Base-by-base conservation (phyloP, 2,329 filamentous ascomycete genomes). In the Teratosphaeria nubilosa region DNA sequence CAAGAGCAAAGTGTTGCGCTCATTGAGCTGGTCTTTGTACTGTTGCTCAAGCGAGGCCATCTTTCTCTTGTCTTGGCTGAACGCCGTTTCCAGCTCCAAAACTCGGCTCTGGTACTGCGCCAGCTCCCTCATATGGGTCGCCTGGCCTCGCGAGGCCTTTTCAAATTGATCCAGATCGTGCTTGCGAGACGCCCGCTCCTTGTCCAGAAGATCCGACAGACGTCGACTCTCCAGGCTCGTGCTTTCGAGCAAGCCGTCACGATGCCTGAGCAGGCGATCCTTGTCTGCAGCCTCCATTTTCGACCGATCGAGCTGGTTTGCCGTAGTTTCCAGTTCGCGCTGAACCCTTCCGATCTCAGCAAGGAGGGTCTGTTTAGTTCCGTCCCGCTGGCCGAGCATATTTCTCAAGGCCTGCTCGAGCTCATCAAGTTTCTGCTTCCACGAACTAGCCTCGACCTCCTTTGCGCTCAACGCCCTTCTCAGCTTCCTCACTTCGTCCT, bases 111-210 rank as follows among this genome's bases (percentile, higher is more conserved):
- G 91, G 65, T 92, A 90, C 58, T 90, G 88, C 11, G 86, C 86
- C 58, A 95, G 87, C 1, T 89, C 94, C 32, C 90, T 85, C n/a
- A 86, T 86, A 11, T 94, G 88, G 63, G 94, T 90, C 60, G 91
- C 87, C 59, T 95, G 88, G 1, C 88, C 91, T 69, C 90, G 91
- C 66, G 95, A 87, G 66, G 90, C 87, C 41, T 88, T 89, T 67
- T 99, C 94, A 66, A 90, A 95, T 59, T 91, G 86, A 61, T 89
- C 83, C 70, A 91, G 91, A 59, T 95, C 94, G 67, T 90, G 88
- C 62, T 90, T 87, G 66, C 95, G 90, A 24, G 83, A 84, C 63
- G 89, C 83, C 14, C 91, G 85, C 74, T 99, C 94, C 67, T 95
- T 95, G 55, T 97, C 92, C 14, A 97, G 84, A 56, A 96, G 80